A percentile compares a stretch with the other conserved stretches of the same genome.
These are phyloP conservation scores for Trypanosomatidae sp. DNA, from an alignment of 208 protist species.

Conservation along the genomic window DNA sequence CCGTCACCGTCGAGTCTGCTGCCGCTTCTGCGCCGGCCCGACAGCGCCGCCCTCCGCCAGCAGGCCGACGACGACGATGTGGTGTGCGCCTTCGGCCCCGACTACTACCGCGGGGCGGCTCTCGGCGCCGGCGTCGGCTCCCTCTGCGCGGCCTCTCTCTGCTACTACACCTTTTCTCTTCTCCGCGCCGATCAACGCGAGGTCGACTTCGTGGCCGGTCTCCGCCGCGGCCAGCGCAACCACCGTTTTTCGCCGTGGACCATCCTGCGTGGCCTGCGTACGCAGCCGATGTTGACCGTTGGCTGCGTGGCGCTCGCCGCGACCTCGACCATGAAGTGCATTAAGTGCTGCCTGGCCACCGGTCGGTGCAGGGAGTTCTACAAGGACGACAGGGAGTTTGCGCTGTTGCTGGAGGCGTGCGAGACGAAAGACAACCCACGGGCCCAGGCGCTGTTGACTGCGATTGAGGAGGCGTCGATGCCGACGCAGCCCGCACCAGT, in stretches of 20 bases:
- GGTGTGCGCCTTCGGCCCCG: slow-evolving; percentile 72
- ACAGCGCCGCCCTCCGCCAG: slow-evolving; percentile 1
- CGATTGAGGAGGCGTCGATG: too few relatives aligned
- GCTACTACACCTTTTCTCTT: slow-evolving; percentile 35
- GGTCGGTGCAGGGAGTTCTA: slow-evolving; percentile 75
- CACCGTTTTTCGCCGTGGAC: slow-evolving; percentile 45
- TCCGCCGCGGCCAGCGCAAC: slow-evolving; percentile 34
- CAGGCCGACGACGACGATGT: slow-evolving; percentile 68
- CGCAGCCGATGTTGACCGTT: slow-evolving; percentile 73
- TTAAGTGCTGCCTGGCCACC: slow-evolving; percentile 70
- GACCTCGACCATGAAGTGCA: slow-evolving; percentile 60
- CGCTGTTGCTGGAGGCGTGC: slow-evolving; percentile 34
- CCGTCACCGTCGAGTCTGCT: too few relatives aligned
- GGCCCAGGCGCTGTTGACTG: too few relatives aligned
- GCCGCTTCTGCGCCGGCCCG: not conserved
- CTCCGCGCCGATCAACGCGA: slow-evolving; percentile 52
- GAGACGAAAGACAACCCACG: too few relatives aligned
- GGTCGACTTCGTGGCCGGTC: slow-evolving; percentile 38
- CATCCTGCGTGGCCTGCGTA: slow-evolving; percentile 55
- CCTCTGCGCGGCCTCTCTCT: slow-evolving; percentile 36
- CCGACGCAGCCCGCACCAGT: too few relatives aligned
- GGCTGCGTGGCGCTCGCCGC: slow-evolving; percentile 60
- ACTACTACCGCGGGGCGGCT: slow-evolving; percentile 74
- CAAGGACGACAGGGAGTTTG: slow-evolving; percentile 68
- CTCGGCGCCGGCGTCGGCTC: slow-evolving; percentile 43